Evolutionary conservation across 148 eudicot genomes (phyloP).

Genomic region (Rhododendron simsii): DNA sequence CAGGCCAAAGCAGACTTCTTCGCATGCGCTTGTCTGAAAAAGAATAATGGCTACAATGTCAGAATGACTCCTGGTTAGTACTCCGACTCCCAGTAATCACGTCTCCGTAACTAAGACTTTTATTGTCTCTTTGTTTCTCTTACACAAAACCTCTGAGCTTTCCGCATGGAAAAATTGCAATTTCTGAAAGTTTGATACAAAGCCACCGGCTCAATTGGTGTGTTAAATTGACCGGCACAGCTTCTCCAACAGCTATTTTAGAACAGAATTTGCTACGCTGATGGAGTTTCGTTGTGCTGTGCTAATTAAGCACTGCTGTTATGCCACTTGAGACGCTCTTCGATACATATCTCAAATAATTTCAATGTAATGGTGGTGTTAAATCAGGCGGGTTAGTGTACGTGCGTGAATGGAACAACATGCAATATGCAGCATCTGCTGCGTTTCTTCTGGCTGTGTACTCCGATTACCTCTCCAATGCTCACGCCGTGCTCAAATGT

Average conservation of each 20-base stretch:
- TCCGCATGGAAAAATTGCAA: neutral
- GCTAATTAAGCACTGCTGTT: neutral
- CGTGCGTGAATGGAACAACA: constrained; percentile 69
- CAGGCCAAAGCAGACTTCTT: constrained; percentile 81
- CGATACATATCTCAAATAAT: neutral
- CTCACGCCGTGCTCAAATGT: constrained; percentile 43
- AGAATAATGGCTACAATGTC: constrained; percentile 69
- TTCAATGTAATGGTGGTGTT: neutral
- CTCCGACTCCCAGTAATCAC: neutral
- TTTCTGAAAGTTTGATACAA: neutral
- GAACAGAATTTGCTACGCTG: neutral
- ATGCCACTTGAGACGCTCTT: neutral
- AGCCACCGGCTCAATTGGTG: neutral
- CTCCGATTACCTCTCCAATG: constrained; percentile 56
- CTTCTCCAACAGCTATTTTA: neutral
- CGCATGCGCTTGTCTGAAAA: constrained; percentile 71
- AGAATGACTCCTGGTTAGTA: constrained; percentile 66
- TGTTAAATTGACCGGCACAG: neutral
- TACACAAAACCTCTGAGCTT: neutral
- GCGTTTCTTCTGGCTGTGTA: constrained; percentile 67
- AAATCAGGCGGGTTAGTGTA: constrained; percentile 65
- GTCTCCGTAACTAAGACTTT: neutral
- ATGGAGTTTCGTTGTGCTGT: neutral
- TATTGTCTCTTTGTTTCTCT: neutral
- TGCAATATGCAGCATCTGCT: constrained; percentile 73